Base-by-base conservation (phyloP, 2,329 filamentous ascomycete genomes). In the Alternaria infectoria region DNA sequence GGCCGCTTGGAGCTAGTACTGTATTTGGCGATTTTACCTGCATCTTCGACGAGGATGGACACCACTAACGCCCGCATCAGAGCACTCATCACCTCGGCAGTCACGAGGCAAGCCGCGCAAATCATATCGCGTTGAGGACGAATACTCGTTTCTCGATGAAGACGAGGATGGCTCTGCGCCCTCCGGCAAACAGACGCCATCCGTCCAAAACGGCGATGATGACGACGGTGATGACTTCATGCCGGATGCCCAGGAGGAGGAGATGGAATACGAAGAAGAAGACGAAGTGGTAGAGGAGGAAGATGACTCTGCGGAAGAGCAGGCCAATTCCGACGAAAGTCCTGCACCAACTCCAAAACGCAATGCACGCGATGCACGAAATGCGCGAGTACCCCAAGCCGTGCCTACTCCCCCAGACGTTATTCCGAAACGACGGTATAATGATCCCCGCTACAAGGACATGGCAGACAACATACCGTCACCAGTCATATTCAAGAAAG, bases 201-300 rank as follows among this genome's bases (percentile, higher is more conserved):
- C 54, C 12, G 23, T 26, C 8, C 30, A 62, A 11, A 66, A 65
- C 11, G 70, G 70, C 6, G 59, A 51, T 17, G 59, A 71, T 21
- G 69, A 74, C 9, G 72, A 74, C 51, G 65, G 52, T 9, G 75
- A 76, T 25, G 70, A 71, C 17, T 76, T 76, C 44, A 68, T 71
- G 62, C 72, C 70, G 3, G 70, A 70, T 32, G 64, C 61, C 4
- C 65, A 71, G 61, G 66, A 76, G 60, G 69, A 73, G 17, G 75
- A 72, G 26, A 65, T 60, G 11, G 71, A 73, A 60, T 80, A 82
- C 19, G 74, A 79, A 25, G 78, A 81, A 57, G 74, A 80, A 46
- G 74, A 74, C 10, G 67, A 66, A 19, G 67, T 64, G 15, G 67
- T 62, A 7, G 72, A 63, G 3, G 69, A 64, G 6, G 69, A 69